Evolutionary conservation across 208 protist genomes (phyloP).

Genomic region (Trichomonas vaginalis): DNA sequence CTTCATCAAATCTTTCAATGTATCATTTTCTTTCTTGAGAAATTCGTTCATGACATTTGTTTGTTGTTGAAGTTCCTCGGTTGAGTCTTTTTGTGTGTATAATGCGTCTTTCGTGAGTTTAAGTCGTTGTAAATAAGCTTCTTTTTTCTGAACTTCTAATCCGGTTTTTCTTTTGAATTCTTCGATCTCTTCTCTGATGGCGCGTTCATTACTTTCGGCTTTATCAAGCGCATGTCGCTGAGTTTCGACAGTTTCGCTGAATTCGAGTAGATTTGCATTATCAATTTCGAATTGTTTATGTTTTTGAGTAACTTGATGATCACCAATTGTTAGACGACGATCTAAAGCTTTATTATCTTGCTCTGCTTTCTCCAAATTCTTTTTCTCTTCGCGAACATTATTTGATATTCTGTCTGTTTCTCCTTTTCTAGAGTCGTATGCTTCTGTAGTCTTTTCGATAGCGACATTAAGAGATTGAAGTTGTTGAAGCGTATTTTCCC

Average conservation of each 20-base stretch:
- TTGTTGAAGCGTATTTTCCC: neutral
- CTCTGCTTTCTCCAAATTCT: neutral
- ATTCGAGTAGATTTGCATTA: neutral
- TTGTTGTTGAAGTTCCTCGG: neutral
- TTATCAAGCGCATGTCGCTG: neutral
- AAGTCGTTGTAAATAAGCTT: neutral
- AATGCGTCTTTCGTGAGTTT: neutral
- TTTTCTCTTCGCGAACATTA: neutral
- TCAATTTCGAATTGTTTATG: conserved; percentile 4
- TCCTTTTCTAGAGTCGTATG: neutral
- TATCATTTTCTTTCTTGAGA: neutral
- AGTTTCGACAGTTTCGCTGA: neutral
- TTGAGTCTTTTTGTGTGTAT: neutral
- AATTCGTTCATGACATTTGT: neutral
- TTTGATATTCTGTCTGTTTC: neutral
- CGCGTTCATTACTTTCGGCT: neutral
- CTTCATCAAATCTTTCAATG: neutral
- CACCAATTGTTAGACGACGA: neutral
- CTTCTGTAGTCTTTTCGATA: conserved; percentile 5
- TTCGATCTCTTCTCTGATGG: neutral
- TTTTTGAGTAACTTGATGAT: conserved; percentile 1
- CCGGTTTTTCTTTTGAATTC: neutral
- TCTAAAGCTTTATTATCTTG: neutral
- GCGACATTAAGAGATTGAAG: neutral
- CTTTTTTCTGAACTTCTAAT: neutral